Percentiles rank a stretch among this genome's conserved stretches.
Evolutionary conservation across 2,329 filamentous ascomycete genomes (phyloP).

Genomic region (Phialophora macrospora): DNA sequence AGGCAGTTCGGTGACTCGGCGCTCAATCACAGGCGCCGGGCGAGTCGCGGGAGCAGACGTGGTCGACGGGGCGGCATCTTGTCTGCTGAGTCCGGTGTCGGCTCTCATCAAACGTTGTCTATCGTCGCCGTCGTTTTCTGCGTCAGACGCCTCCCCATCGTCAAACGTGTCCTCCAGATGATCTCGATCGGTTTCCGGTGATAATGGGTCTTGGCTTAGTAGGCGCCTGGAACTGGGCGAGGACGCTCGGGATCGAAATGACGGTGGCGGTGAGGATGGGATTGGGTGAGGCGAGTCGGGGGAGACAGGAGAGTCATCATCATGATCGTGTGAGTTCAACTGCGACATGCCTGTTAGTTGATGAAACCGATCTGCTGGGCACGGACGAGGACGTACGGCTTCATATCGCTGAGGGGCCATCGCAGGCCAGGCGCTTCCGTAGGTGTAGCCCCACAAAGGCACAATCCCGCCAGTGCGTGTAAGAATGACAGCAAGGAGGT

Average conservation of each 20-base stretch:
- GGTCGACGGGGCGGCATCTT: constrained; percentile 21
- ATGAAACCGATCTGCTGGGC: constrained; percentile 11
- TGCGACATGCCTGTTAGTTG: constrained; percentile 34
- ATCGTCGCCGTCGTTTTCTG: constrained; percentile 76
- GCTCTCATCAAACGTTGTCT: constrained; percentile 83
- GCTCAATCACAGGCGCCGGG: constrained; percentile 44
- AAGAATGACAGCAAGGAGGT: constrained; percentile 7
- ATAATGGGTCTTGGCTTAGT: constrained; percentile 59
- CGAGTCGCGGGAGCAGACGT: constrained; percentile 13
- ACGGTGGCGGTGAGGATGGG: constrained; percentile 63
- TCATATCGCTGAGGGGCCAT: constrained; percentile 58
- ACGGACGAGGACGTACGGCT: constrained; percentile 47
- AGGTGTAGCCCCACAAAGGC: neutral
- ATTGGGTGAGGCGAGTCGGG: constrained; percentile 41
- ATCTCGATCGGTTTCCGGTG: constrained; percentile 71
- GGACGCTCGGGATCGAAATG: constrained; percentile 83
- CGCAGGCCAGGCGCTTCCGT: constrained; percentile 31
- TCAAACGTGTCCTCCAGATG: constrained; percentile 87
- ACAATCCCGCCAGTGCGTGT: neutral
- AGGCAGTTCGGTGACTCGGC: constrained; percentile 61
- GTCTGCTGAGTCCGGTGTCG: constrained; percentile 46
- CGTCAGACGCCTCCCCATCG: constrained; percentile 73
- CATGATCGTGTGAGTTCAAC: constrained; percentile 53
- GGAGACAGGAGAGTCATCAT: constrained; percentile 38
- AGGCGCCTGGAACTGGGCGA: constrained; percentile 63